Evolutionary conservation across 169 alveolate genomes (phyloP), one percentile per base, ranked within the genome.

Genomic region (Cryptosporidium viatorum): DNA sequence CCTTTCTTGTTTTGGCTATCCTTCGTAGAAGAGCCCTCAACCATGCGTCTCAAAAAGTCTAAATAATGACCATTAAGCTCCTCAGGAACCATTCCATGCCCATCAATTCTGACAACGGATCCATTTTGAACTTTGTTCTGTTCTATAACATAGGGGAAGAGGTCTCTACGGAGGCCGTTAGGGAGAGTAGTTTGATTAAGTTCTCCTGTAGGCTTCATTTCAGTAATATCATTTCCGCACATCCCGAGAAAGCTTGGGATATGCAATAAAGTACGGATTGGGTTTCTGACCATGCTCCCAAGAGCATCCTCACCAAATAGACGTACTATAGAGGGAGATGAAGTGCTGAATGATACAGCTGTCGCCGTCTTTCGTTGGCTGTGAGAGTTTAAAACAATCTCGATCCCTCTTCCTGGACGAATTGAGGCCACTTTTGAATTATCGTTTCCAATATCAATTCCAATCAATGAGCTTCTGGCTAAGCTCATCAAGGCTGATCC

Each of bases 321-420:
- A 29, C 94, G 69, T 45, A 86, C 94, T 21, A 92, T 91, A 31
- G 84, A 70, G n/a, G 89, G 93, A 91, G 86, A 92, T 70, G 26
- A 93, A 50, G 67, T 70, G 10, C 52, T 29, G 37, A 69, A 80
- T n/a, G 89, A 80, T 14, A 80, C 75, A 35, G 93, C 85, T 39
- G 86, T 67, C 69, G 92, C 91, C 23, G 96, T 94, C 84, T 94
- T 94, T 45, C 95, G 87, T 58, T 92, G 92, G 31, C 94, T 84
- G 14, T 92, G 86, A 31, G 93, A 74, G 75, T 93, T 93, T 60
- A 93, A 94, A 21, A 94, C 91, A 48, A 94, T 94, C 52, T 87
- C 86, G 48, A 93, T 93, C 21, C 95, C 95, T 51, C 93, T 80
- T 48, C 95, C 95, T 14, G 96, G 96, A 52, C 92, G 91, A 21